phyloP scores from a whole-genome alignment of 139 green algal genomes.

The Tetratostichococcus sp. region DNA sequence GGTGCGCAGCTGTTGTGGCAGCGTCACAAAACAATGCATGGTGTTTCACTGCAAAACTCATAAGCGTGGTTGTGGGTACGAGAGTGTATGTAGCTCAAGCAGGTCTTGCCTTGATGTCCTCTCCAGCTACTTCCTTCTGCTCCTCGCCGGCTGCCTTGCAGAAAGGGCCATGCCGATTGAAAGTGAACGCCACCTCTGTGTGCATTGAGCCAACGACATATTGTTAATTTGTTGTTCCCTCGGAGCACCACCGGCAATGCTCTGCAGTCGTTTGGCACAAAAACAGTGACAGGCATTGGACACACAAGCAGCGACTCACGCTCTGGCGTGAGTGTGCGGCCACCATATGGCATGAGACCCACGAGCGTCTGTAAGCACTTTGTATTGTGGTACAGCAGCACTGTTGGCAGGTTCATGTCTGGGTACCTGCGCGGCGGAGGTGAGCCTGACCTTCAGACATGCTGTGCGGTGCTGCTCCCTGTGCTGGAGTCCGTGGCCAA shows the following conservation, averaged over 20 bases:
- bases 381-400: conserved; percentile 82
- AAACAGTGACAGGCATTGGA: too few species aligned
- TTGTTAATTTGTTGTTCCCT: too few species aligned
- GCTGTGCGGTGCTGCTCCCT: too few species aligned
- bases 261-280: too few species aligned
- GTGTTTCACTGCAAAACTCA: too few species aligned
- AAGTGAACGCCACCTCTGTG: conserved; percentile 34
- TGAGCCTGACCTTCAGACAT: too few species aligned
- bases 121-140: conserved; percentile 5
- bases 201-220: not conserved
- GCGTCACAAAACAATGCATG: too few species aligned
- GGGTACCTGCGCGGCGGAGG: conserved; percentile 59
- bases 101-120: not conserved
- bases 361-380: conserved; percentile 58
- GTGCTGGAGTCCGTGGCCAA: too few species aligned
- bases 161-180: conserved; percentile 46
- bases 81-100: too few species aligned
- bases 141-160: conserved; percentile 32
- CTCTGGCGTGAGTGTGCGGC: conserved; percentile 61
- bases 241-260: too few species aligned
- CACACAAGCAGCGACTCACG: conserved; percentile 12
- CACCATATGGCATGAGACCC: conserved; percentile 69
- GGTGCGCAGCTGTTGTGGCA: not conserved
- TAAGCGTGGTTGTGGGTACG: too few species aligned
- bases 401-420: conserved; percentile 83